These are phyloP conservation scores for Russula virescens DNA, from an alignment of 768 basidiomycete genomes.

Conservation along the genomic window DNA sequence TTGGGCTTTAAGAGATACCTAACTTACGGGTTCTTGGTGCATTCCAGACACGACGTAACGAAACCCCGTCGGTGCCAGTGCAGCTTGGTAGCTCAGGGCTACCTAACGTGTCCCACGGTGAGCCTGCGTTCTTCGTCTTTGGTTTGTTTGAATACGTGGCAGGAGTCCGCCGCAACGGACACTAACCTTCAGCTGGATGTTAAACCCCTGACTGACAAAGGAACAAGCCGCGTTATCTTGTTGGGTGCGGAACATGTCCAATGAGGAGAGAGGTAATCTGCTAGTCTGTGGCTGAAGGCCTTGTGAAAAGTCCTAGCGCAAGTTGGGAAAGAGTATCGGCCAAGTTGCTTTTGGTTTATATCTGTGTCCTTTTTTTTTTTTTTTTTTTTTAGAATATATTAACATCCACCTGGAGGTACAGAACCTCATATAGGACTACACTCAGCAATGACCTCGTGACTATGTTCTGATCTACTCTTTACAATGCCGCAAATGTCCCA, in stretches of 20 bases:
- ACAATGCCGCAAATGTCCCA: no score
- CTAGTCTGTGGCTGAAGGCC: background rate
- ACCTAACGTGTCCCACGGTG: background rate
- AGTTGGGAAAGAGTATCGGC: background rate
- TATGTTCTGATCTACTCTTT: no score
- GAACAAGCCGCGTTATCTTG: background rate
- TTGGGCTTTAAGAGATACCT: background rate
- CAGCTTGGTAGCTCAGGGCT: background rate
- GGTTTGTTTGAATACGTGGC: background rate
- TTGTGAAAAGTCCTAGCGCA: background rate
- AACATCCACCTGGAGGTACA: no score
- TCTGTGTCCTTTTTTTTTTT: background rate
- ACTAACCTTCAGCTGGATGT: background rate
- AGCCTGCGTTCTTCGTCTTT: background rate
- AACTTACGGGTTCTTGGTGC: background rate
- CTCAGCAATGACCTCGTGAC: no score
- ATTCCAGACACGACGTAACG: no score
- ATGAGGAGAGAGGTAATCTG: background rate
- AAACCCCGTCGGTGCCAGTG: background rate
- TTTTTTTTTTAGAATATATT: no score
- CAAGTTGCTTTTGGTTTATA: background rate
- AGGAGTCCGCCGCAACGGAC: background rate
- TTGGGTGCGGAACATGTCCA: background rate
- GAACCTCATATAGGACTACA: no score
- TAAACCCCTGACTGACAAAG: no score